Conservation (phyloP, 257 asterid genomes). For the Gentiana straminea region DNA sequence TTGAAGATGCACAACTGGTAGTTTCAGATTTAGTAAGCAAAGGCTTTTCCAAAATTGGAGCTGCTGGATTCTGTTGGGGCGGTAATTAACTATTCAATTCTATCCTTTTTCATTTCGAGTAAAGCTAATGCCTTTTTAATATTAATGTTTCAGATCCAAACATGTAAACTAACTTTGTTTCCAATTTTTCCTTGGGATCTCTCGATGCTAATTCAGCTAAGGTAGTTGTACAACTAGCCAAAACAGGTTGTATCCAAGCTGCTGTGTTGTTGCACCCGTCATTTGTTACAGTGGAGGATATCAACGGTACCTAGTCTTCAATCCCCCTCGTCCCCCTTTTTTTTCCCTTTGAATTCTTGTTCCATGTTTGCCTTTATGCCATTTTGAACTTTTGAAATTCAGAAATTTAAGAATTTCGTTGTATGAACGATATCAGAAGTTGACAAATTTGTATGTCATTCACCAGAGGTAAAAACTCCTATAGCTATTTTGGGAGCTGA, state of each 20-base stretch:
- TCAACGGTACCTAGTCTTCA: slow-evolving; percentile 26
- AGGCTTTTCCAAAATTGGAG: slow-evolving; percentile 28
- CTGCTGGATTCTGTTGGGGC: slow-evolving; percentile 38
- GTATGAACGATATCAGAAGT: too few species aligned
- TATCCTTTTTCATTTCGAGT: too few species aligned
- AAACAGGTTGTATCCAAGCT: slow-evolving; percentile 34
- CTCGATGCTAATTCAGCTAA: slow-evolving; percentile 28
- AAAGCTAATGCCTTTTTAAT: too few species aligned
- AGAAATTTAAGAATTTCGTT: too few species aligned
- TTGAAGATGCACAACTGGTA: slow-evolving; percentile 22
- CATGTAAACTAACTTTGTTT: too few species aligned
- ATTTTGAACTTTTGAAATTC: neutral
- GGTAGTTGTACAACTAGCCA: slow-evolving; percentile 37
- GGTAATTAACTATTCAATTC: slow-evolving; percentile 12
- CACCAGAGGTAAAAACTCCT: slow-evolving; percentile 43
- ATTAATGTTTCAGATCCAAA: too few species aligned
- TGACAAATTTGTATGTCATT: neutral
- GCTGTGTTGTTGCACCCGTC: slow-evolving; percentile 52
- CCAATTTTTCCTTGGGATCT: too few species aligned
- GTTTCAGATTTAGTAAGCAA: slow-evolving; percentile 16
- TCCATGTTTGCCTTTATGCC: neutral
- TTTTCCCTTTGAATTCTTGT: neutral
- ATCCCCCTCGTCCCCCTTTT: neutral
- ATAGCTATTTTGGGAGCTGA: slow-evolving; percentile 52
- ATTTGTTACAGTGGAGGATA: slow-evolving; percentile 35